Evolutionary conservation across 768 basidiomycete species (phyloP).

Genomic region (Rhodotorula toruloides): DNA sequence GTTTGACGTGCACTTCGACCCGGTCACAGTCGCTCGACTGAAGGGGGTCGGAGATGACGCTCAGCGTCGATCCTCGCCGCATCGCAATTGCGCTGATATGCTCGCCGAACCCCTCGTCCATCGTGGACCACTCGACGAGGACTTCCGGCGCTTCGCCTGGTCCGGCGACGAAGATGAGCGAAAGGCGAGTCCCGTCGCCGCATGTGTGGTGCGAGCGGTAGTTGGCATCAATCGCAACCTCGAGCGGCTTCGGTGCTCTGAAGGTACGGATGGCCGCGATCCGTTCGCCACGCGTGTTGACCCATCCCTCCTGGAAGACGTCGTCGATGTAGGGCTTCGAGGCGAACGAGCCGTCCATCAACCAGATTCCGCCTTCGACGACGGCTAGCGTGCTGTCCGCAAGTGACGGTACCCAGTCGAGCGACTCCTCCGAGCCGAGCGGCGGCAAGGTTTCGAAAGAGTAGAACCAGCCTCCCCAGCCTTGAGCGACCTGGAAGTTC

Average conservation of each 20-base stretch:
- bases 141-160: conserved; percentile 9
- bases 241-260: conserved; percentile 20
- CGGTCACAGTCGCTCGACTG: conserved; percentile 34
- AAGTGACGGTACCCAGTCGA: conserved; percentile 3
- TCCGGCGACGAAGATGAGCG: conserved; percentile 13
- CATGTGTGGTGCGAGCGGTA: conserved; percentile 30
- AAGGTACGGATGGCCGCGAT: conserved; percentile 29
- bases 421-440: background rate
- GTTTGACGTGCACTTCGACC: conserved; percentile 20
- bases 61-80: conserved; percentile 7
- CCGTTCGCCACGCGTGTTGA: conserved; percentile 5
- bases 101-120: conserved; percentile 25
- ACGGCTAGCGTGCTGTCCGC: background rate
- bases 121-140: conserved; percentile 17
- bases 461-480: conserved; percentile 37
- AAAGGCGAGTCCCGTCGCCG: conserved; percentile 33
- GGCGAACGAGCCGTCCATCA: conserved; percentile 20
- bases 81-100: conserved; percentile 18
- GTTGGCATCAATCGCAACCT: conserved; percentile 25
- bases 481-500: conserved; percentile 34
- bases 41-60: conserved; percentile 30
- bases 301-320: conserved; percentile 11
- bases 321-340: conserved; percentile 25
- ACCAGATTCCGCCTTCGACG: background rate
- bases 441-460: conserved; percentile 12